A percentile compares a stretch with the other conserved stretches of the same genome.
Evolutionary conservation across 2,329 filamentous ascomycete species (phyloP).

Genomic region (Paecilomyces fulvus): DNA sequence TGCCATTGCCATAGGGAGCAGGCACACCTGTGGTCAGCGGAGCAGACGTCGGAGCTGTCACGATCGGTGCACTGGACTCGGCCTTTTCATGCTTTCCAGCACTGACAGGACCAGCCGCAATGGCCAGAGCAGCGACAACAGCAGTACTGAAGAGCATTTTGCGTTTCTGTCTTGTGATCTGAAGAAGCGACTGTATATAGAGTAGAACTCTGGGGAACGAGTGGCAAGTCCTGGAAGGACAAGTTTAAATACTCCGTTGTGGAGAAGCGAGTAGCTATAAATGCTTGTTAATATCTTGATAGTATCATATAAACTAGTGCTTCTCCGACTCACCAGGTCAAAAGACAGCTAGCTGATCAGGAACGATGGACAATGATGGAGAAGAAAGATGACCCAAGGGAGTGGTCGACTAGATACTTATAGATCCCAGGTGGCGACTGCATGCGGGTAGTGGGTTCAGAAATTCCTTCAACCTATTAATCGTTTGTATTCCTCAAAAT

Average conservation of each 20-base stretch:
- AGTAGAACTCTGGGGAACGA: not conserved
- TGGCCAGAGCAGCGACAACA: constrained; percentile 11
- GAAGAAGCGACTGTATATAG: not conserved
- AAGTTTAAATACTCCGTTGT: not conserved
- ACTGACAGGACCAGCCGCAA: constrained; percentile 11
- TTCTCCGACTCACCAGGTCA: not conserved
- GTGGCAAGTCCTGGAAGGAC: not conserved
- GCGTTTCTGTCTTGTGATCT: not conserved
- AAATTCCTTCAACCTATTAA: not conserved
- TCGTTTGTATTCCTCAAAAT: not conserved
- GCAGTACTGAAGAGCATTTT: constrained; percentile 21
- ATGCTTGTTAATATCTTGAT: not conserved
- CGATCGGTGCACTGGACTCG: not conserved
- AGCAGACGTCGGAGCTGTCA: constrained; percentile 5
- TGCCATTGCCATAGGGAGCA: constrained; percentile 3
- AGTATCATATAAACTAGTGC: not conserved
- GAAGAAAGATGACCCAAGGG: not conserved
- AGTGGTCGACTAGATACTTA: not conserved
- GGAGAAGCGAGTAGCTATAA: not conserved
- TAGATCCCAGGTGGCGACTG: not conserved
- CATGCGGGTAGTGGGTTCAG: not conserved
- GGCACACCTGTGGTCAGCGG: constrained; percentile 13
- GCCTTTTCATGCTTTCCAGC: constrained; percentile 1
- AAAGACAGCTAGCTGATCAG: not conserved
- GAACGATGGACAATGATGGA: not conserved